These are phyloP conservation scores for Candida caryicola DNA, from an alignment of 805 yeast species.

Conservation along the genomic window DNA sequence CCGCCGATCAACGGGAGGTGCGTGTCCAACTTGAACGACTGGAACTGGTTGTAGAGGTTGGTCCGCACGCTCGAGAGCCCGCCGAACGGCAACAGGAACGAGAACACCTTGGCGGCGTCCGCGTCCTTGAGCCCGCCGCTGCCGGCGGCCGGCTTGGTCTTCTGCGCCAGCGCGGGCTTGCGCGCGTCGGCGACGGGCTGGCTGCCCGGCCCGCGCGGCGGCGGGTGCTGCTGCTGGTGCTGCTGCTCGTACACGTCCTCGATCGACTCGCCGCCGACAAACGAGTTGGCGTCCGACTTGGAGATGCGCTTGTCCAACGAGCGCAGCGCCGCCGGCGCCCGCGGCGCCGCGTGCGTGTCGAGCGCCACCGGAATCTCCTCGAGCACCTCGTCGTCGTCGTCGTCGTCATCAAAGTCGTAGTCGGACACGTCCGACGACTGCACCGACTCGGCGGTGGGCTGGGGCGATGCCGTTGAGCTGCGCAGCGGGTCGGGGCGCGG, in stretches of 20 bases:
- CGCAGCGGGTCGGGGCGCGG: too few species aligned
- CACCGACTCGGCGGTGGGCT: not conserved
- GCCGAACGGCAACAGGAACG: constrained; percentile 61
- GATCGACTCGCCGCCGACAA: constrained; percentile 50
- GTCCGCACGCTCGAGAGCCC: constrained; percentile 30
- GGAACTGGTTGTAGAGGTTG: constrained; percentile 27
- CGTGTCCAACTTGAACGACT: constrained; percentile 19
- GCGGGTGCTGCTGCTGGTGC: constrained; percentile 7
- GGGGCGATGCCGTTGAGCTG: too few species aligned
- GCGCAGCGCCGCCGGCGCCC: not conserved
- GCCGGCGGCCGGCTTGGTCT: constrained; percentile 32
- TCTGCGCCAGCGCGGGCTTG: constrained; percentile 16
- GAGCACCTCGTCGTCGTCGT: constrained; percentile 7
- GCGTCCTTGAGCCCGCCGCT: constrained; percentile 17
- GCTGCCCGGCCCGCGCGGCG: too few species aligned
- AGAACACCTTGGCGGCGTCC: constrained; percentile 41
- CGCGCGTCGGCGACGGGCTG: constrained; percentile 14
- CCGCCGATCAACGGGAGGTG: constrained; percentile 21
- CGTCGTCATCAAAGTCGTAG: constrained; percentile 4
- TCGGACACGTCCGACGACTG: constrained; percentile 2
- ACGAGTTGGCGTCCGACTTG: constrained; percentile 39
- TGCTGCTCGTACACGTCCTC: constrained; percentile 9
- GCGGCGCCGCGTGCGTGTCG: not conserved
- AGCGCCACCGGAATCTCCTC: constrained; percentile 8
- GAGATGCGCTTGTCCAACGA: constrained; percentile 14